Evolutionary conservation across 2,329 filamentous ascomycete genomes (phyloP).

Genomic region (Acarospora socialis): DNA sequence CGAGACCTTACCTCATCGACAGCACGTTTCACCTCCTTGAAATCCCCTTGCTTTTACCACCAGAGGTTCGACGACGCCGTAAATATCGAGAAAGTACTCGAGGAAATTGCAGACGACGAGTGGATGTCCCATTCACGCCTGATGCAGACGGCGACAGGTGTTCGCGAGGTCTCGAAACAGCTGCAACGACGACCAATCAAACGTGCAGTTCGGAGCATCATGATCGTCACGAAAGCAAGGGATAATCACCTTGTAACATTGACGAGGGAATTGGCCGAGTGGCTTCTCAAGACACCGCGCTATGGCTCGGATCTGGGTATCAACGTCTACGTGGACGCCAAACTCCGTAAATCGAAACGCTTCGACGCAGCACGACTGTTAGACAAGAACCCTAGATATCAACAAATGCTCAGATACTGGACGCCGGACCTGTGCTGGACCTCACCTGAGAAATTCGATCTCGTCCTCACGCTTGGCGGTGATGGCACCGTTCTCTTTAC

Average conservation of each 20-base stretch:
- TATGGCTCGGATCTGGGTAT: slow-evolving; percentile 85
- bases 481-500: slow-evolving; percentile 82
- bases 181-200: slow-evolving; percentile 84
- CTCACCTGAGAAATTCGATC: slow-evolving; percentile 84
- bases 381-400: slow-evolving; percentile 59
- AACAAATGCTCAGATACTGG: slow-evolving; percentile 86
- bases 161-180: slow-evolving; percentile 91
- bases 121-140: slow-evolving; percentile 86
- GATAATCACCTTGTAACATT: slow-evolving; percentile 86
- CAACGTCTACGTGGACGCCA: slow-evolving; percentile 96
- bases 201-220: slow-evolving; percentile 80
- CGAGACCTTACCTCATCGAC: slow-evolving; percentile 26
- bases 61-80: slow-evolving; percentile 92
- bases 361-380: slow-evolving; percentile 66
- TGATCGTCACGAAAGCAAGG: slow-evolving; percentile 97
- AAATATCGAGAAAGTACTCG: slow-evolving; percentile 84
- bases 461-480: slow-evolving; percentile 76
- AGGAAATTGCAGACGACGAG: slow-evolving; percentile 80
- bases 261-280: slow-evolving; percentile 74
- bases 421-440: slow-evolving; percentile 91
- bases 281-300: slow-evolving; percentile 76
- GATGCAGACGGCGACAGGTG: slow-evolving; percentile 87
- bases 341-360: slow-evolving; percentile 73
- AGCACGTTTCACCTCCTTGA: slow-evolving; percentile 50
- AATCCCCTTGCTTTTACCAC: slow-evolving; percentile 96